These are phyloP conservation scores for Vickermania ingenoplastis DNA, from an alignment of 208 protist genomes.

Conservation along the genomic window DNA sequence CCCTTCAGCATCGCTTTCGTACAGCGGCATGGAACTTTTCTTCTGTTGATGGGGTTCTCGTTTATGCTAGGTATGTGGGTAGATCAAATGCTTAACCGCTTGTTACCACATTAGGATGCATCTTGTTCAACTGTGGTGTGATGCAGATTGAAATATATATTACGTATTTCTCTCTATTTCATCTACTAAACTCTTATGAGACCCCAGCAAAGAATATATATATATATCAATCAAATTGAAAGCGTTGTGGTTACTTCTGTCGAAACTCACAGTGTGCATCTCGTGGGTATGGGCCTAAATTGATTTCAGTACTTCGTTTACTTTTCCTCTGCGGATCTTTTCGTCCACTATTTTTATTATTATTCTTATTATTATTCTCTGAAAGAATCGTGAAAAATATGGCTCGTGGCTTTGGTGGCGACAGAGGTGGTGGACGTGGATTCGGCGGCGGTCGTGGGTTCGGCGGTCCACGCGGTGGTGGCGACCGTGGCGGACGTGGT, in stretches of 20 bases:
- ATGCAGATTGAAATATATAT: too few relatives aligned
- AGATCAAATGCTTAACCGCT: background rate
- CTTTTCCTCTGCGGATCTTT: too few relatives aligned
- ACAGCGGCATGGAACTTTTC: constrained; percentile 5
- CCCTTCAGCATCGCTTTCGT: constrained; percentile 32
- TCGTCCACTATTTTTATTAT: constrained; percentile 3
- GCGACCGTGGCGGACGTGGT: constrained; percentile 19
- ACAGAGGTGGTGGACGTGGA: constrained; percentile 8
- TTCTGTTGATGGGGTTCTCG: constrained; percentile 19
- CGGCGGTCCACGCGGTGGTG: constrained; percentile 27
- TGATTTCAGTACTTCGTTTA: too few relatives aligned
- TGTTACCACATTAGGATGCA: too few relatives aligned
- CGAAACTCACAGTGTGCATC: too few relatives aligned
- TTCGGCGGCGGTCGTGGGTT: constrained; percentile 19
- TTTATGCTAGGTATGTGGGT: constrained; percentile 19
- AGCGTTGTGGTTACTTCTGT: too few relatives aligned
- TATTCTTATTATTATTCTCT: constrained; percentile 5
- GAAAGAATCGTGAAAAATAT: constrained; percentile 7
- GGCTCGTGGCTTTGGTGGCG: constrained; percentile 11
- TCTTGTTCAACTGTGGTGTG: too few relatives aligned
- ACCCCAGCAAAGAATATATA: too few relatives aligned
- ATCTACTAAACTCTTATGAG: too few relatives aligned
- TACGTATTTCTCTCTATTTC: too few relatives aligned
- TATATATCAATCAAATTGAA: too few relatives aligned
- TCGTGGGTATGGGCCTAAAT: too few relatives aligned